Percentiles rank a stretch among this genome's conserved stretches.
Evolutionary conservation across 352 stramenopile genomes (phyloP).

Genomic region (Globisporangium viniferum): DNA sequence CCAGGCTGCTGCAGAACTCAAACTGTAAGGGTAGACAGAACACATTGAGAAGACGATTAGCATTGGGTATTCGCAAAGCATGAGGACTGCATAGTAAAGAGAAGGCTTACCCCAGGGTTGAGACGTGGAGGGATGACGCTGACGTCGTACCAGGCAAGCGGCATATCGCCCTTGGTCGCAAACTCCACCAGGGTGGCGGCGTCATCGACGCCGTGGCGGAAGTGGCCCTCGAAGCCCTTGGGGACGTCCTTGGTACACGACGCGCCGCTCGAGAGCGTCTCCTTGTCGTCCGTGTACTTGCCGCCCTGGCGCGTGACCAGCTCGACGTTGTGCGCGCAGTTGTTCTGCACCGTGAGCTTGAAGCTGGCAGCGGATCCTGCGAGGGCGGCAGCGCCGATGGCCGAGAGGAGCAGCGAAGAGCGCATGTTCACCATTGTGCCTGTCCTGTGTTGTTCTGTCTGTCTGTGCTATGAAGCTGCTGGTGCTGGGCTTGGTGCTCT

Average conservation of each 20-base stretch:
- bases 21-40: slow-evolving; percentile 13
- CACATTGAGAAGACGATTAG: neutral
- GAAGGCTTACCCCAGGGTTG: slow-evolving; percentile 24
- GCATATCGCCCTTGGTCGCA: slow-evolving; percentile 51
- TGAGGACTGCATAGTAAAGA: neutral
- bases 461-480: neutral
- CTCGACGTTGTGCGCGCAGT: slow-evolving; percentile 47
- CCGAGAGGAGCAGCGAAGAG: slow-evolving; percentile 20
- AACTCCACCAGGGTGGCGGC: slow-evolving; percentile 66
- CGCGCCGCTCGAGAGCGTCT: slow-evolving; percentile 35
- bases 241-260: slow-evolving; percentile 37
- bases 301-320: slow-evolving; percentile 50
- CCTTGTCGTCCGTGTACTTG: slow-evolving; percentile 44
- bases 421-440: slow-evolving; percentile 24
- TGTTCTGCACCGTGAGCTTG: slow-evolving; percentile 64
- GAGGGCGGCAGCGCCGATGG: slow-evolving; percentile 20
- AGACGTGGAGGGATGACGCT: slow-evolving; percentile 65
- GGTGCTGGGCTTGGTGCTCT: neutral
- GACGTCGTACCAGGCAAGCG: slow-evolving; percentile 66
- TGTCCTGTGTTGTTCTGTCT: neutral
- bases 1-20: slow-evolving; percentile 59
- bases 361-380: slow-evolving; percentile 27
- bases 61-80: neutral
- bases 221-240: slow-evolving; percentile 68
- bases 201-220: slow-evolving; percentile 55